Base-by-base conservation (phyloP, 2,329 filamentous ascomycete genomes). In the Dryadomyces quercivorus region DNA sequence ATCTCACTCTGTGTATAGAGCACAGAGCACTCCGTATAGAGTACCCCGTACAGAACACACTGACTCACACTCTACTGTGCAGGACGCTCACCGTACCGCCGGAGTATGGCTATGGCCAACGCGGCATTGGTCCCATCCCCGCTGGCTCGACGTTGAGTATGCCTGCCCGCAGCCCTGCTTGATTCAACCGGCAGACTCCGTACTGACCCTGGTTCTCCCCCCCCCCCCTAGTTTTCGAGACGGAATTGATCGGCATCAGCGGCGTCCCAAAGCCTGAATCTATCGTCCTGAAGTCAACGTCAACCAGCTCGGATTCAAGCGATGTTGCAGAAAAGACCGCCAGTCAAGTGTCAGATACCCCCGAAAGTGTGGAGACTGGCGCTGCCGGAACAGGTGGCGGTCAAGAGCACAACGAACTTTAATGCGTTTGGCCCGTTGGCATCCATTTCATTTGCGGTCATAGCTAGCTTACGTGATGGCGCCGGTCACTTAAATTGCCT, bases 71-170 rank as follows among this genome's bases (percentile, higher is more conserved):
- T 34, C 21, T 43, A 26, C 31, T 16, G 8, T 46, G 9, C 58
- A 80, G 86, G 62, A 92, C 81, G 54, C 72, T 98, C 68, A 96
- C 85, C 20, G 93, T 98, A 55, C 89, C 90, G n/a, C 88, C 92
- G 20, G 81, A 84, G 65, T 74, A 85, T 65, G 93, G 82, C 50
- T 98, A 97, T 69, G 93, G 93, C 51, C 73, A 85, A 59, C 77
- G 82, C 53, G 76, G 70, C 42, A 80, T 88, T 66, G 90, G 90
- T 1, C 89, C 90, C 21, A 97, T 97, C 65, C 90, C 91, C 18
- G 82, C 79, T 5, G 84, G 83, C 36, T 82, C 86, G 61, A 94
- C 88, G 56, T 71, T 97, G 64, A 75, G 85, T 87, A 76, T 47
- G 77, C 43, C 18, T 42, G 36, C 13, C 15, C 22, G 15, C 26